Evolutionary conservation across 1,139 yeast genomes (phyloP), one percentile per base, ranked within the genome.

Genomic region (Geotrichum siamense): DNA sequence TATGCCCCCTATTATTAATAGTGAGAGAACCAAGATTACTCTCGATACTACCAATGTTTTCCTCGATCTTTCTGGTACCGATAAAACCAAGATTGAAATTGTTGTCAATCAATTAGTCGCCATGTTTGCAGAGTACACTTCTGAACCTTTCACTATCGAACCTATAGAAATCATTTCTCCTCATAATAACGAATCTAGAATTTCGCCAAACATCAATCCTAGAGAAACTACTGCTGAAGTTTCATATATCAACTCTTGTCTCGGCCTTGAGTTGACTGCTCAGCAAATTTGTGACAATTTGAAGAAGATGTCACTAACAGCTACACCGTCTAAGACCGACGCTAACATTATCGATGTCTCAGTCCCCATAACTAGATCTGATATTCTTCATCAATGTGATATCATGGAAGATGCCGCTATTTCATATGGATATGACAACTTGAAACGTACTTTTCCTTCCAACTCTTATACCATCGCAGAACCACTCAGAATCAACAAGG

Each of bases 381-480:
- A 93, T 65, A 77, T 93, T 51, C 75, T 93, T 59, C 99, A 93
- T 66, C 95, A 87, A 65, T 91, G 98, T 73, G 99, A 93, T 67
- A 82, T 93, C 55, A 84, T 93, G 95, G 99, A 93, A 67, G 99
- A 93, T 65, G 96, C 89, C 39, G 98, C 96, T 43, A 82, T 93
- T 61, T 94, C 87, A 28, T 93, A 87, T 62, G 99, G 98, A 48
- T 93, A 82, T 72, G 84, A 89, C 68, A 86, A 85, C 63, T 74
- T 93, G 60, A 74, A 74, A 51, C 85, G 81, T 67, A 80, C 94
- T 45, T 82, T 82, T 62, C 93, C 94, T 49, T 71, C 79, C 54
- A 74, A 89, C 47, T 82, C 84, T 38, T 79, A 89, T 41, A 77
- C 87, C 48, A 82, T 85, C 52, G 95, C 95, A 15, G 73, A 83